Conservation (phyloP, 345 rosid genomes). For the Melastoma malabathricum region DNA sequence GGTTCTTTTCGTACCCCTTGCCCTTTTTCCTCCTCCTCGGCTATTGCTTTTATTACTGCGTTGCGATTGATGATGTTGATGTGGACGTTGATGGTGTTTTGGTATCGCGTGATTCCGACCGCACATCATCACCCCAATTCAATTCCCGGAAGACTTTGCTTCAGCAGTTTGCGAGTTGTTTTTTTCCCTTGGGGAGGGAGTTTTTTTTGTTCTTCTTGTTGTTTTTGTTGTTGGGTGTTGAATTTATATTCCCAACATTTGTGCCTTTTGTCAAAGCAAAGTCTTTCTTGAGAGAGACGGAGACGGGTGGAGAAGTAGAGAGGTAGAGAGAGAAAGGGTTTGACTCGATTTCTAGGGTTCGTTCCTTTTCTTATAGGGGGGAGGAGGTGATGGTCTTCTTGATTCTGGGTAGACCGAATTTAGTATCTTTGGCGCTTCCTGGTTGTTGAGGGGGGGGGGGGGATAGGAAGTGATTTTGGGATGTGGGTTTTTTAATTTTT, state of each 20-base stretch:
- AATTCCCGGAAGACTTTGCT: conserved; percentile 18
- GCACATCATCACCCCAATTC: conserved; percentile 27
- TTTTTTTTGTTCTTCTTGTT: too few relatives aligned
- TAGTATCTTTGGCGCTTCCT: conserved; percentile 12
- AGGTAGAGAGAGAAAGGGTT: conserved; percentile 17
- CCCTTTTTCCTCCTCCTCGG: conserved; percentile 17
- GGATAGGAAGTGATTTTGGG: neutral
- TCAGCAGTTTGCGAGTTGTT: neutral
- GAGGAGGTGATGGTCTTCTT: conserved; percentile 9
- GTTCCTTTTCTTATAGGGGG: neutral
- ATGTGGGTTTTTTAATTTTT: neutral
- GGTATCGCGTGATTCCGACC: conserved; percentile 25
- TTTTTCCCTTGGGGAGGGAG: neutral
- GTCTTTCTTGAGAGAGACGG: neutral
- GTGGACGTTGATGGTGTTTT: conserved; percentile 1
- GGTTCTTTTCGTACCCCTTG: conserved; percentile 2
- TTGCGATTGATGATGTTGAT: conserved; percentile 2
- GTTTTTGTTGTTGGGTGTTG: neutral
- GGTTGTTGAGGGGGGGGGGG: neutral
- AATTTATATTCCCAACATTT: neutral
- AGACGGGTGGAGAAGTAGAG: conserved; percentile 10
- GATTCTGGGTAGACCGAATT: conserved; percentile 11
- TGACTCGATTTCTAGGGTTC: conserved; percentile 11
- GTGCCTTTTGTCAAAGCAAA: neutral
- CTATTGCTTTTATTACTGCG: conserved; percentile 10